Percentiles rank a stretch among this genome's conserved stretches.
phyloP scores from a whole-genome alignment of 257 asterid genomes.

The Datura wrightii region DNA sequence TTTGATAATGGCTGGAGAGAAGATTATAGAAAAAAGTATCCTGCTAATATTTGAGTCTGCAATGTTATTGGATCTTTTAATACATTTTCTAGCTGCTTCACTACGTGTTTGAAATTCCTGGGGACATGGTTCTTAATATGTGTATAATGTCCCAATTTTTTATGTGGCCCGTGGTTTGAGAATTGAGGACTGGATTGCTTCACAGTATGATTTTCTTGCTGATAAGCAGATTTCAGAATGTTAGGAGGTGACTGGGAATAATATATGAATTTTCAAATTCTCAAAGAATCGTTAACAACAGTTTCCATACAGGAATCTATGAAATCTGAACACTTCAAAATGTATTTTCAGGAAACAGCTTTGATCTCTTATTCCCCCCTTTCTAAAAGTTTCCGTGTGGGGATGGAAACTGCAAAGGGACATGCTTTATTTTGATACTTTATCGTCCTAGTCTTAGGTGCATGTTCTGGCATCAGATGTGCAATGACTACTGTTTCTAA shows the following conservation, averaged over 20 bases:
- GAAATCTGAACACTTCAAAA: not conserved
- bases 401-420: not conserved
- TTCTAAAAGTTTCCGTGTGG: no score
- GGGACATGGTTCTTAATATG: not conserved
- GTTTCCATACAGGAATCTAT: not conserved
- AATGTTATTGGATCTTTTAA: not conserved
- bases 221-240: not conserved
- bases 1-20: slow-evolving; percentile 60
- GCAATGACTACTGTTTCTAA: not conserved
- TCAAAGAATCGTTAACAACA: not conserved
- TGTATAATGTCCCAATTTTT: not conserved
- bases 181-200: not conserved
- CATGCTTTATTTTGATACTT: not conserved
- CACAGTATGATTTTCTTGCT: slow-evolving; percentile 10
- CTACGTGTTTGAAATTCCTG: not conserved
- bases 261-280: not conserved
- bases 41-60: slow-evolving; percentile 12
- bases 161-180: not conserved
- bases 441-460: not conserved
- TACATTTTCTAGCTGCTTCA: not conserved
- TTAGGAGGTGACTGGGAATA: not conserved
- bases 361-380: not conserved
- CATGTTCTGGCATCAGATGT: not conserved
- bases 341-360: not conserved
- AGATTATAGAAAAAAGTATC: slow-evolving; percentile 60